phyloP scores from a whole-genome alignment of 805 yeast species.

The Ogataea pini region DNA sequence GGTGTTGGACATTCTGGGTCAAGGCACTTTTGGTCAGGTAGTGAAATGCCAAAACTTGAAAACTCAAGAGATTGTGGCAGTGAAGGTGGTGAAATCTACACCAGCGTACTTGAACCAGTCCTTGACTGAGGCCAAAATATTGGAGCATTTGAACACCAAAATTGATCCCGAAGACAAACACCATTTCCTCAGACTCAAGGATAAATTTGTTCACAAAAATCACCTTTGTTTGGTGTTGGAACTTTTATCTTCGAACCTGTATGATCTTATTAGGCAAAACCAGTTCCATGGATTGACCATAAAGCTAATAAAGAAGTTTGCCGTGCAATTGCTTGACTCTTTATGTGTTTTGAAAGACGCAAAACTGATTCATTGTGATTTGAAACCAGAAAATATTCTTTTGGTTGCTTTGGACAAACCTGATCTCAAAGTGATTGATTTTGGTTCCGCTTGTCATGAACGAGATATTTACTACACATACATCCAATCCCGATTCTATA shows the following conservation, averaged over 20 bases:
- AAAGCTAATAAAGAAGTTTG: slow-evolving; percentile 72
- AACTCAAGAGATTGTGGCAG: slow-evolving; percentile 88
- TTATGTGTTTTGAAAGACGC: slow-evolving; percentile 77
- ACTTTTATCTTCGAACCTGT: slow-evolving; percentile 79
- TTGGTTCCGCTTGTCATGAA: slow-evolving; percentile 94
- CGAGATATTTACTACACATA: slow-evolving; percentile 86
- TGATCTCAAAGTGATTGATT: slow-evolving; percentile 89
- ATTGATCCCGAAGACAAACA: slow-evolving; percentile 71
- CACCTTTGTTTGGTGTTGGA: slow-evolving; percentile 94
- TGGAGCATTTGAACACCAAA: slow-evolving; percentile 76
- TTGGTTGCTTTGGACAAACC: slow-evolving; percentile 79
- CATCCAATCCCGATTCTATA: slow-evolving; percentile 87
- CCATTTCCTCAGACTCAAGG: slow-evolving; percentile 75
- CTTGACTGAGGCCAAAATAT: slow-evolving; percentile 81
- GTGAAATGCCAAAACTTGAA: slow-evolving; percentile 80
- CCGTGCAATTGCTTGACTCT: slow-evolving; percentile 80
- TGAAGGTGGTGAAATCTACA: slow-evolving; percentile 89
- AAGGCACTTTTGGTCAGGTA: slow-evolving; percentile 98
- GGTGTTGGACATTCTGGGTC: slow-evolving; percentile 88
- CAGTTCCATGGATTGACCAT: slow-evolving; percentile 88
- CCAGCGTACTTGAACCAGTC: slow-evolving; percentile 92
- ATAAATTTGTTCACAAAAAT: slow-evolving; percentile 87
- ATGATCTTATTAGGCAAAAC: slow-evolving; percentile 89
- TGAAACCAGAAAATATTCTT: slow-evolving; percentile 93
- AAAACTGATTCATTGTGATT: slow-evolving; percentile 90